Evolutionary conservation across 2,329 filamentous ascomycete genomes (phyloP).

Genomic region (Fusarium torreyae): DNA sequence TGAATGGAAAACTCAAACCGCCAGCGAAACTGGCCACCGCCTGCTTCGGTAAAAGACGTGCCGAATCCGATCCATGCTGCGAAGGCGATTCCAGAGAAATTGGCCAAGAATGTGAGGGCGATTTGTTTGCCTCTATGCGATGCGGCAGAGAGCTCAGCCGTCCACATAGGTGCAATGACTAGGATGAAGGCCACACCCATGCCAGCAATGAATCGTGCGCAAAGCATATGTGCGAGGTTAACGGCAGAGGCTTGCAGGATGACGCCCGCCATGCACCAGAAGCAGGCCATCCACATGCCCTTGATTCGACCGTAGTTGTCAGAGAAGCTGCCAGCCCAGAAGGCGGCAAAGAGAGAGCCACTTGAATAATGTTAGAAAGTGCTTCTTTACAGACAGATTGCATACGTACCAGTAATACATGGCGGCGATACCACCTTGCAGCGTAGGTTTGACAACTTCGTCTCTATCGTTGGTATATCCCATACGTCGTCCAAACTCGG

Average conservation of each 20-base stretch:
- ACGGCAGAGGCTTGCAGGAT: slow-evolving; percentile 62
- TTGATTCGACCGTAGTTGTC: slow-evolving; percentile 62
- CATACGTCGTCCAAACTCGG: slow-evolving; percentile 50
- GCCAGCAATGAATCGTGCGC: slow-evolving; percentile 64
- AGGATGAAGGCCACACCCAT: slow-evolving; percentile 67
- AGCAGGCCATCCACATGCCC: slow-evolving; percentile 52
- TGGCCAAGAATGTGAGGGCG: slow-evolving; percentile 65
- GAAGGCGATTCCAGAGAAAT: slow-evolving; percentile 64
- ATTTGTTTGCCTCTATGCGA: slow-evolving; percentile 61
- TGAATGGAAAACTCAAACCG: slow-evolving; percentile 19
- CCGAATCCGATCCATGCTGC: slow-evolving; percentile 57
- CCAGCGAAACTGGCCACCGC: slow-evolving; percentile 15
- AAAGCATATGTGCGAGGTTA: slow-evolving; percentile 62
- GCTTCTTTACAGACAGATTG: neutral
- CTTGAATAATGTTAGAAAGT: slow-evolving; percentile 25
- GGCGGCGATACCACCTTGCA: slow-evolving; percentile 18
- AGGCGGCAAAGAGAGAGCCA: slow-evolving; percentile 48
- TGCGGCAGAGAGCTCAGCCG: slow-evolving; percentile 64
- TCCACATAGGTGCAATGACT: slow-evolving; percentile 63
- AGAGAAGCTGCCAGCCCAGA: slow-evolving; percentile 35
- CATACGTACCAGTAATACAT: slow-evolving; percentile 10
- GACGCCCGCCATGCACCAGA: slow-evolving; percentile 64
- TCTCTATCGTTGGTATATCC: slow-evolving; percentile 6
- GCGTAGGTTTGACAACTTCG: slow-evolving; percentile 10
- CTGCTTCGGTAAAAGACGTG: slow-evolving; percentile 45